phyloP scores from a whole-genome alignment of 306 rosid species.

The Vicia sativa region DNA sequence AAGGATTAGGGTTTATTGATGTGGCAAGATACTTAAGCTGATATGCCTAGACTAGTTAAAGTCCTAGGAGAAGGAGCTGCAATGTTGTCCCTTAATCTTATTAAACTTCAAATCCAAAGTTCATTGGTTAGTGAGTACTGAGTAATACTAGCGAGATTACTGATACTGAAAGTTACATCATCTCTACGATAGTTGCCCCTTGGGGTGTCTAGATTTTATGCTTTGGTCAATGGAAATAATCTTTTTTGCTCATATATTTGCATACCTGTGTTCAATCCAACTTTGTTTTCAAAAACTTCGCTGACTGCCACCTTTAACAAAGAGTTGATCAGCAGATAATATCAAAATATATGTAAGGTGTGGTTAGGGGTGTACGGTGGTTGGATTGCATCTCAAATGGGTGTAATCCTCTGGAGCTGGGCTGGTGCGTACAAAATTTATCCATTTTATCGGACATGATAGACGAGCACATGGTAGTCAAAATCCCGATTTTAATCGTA shows the following conservation, averaged over 20 bases:
- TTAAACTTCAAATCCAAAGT: neutral
- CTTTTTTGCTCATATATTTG: neutral
- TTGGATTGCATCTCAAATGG: slow-evolving; percentile 1
- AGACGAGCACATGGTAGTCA: neutral
- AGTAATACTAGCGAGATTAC: neutral
- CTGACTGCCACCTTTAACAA: neutral
- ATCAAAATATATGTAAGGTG: neutral
- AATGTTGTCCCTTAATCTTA: neutral
- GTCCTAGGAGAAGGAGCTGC: neutral
- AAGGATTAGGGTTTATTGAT: slow-evolving; percentile 13
- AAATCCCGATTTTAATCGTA: too few species aligned
- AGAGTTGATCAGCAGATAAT: neutral
- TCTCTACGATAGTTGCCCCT: neutral
- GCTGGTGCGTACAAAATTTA: neutral
- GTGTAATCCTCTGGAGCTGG: neutral
- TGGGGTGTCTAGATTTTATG: neutral
- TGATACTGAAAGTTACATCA: neutral
- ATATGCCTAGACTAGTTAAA: slow-evolving; percentile 18
- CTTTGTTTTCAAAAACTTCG: slow-evolving; percentile 1
- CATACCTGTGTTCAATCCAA: neutral
- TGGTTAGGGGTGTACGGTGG: neutral
- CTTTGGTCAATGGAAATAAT: slow-evolving; percentile 1
- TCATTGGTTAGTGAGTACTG: neutral
- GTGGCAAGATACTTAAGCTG: slow-evolving; percentile 7
- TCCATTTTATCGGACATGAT: neutral